These are phyloP conservation scores for Colletotrichum magnum DNA, from an alignment of 2,329 filamentous ascomycete species.

Conservation along the genomic window DNA sequence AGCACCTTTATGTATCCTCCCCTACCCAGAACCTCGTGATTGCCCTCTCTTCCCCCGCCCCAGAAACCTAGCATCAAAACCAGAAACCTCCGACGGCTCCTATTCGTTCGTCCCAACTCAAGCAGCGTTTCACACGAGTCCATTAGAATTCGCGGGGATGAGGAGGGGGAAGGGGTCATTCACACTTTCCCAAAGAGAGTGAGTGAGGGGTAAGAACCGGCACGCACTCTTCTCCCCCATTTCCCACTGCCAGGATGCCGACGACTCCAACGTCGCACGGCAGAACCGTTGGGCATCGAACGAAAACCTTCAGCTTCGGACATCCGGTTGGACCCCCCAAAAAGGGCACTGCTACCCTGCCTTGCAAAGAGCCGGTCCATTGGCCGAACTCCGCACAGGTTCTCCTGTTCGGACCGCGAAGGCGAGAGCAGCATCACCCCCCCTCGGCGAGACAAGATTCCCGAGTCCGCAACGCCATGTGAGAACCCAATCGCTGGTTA, in stretches of 20 bases:
- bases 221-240: neutral
- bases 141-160: conserved; percentile 4
- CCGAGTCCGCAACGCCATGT: no score
- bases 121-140: conserved; percentile 24
- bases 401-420: neutral
- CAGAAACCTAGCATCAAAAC: conserved; percentile 5
- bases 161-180: no score
- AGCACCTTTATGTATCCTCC: conserved; percentile 1
- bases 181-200: neutral
- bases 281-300: neutral
- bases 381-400: neutral
- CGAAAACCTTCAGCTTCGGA: conserved; percentile 10
- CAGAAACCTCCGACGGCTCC: conserved; percentile 11
- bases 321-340: conserved; percentile 8
- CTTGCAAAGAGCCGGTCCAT: neutral
- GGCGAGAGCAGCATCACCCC: no score
- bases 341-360: neutral
- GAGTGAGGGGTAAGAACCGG: conserved; percentile 35
- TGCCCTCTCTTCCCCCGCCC: neutral
- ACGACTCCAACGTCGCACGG: conserved; percentile 18
- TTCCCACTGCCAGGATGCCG: neutral
- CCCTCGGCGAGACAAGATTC: no score
- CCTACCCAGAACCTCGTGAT: neutral
- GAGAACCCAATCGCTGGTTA: no score
- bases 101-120: conserved; percentile 31